Evolutionary conservation across 495 filamentous ascomycete species (phyloP), one percentile per base, ranked within the genome.

Genomic region (Ramalina intermedia): DNA sequence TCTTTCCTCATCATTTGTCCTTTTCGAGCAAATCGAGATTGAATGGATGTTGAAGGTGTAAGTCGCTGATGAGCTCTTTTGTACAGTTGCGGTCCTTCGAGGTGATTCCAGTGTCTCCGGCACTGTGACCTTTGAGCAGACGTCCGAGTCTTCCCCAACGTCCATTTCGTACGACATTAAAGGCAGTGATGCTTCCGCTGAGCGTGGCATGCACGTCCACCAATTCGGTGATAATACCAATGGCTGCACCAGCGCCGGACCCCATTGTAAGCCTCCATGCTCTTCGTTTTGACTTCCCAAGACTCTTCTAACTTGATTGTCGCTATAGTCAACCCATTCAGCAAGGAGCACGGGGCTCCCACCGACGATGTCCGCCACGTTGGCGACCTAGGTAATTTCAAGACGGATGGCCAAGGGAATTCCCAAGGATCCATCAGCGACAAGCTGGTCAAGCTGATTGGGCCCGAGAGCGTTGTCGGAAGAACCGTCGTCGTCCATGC

Each of bases 201-300:
- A 90, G 81, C 87, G 93, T 72, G 91, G 83, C 68, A 82, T 95
- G 75, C 93, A 96, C 75, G 81, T 96, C 62, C 91, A 96, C 74
- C 84, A 91, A 70, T 98, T 94, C 62, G 91, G 93, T 67, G 91
- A 96, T 79, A 96, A 96, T 77, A 96, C 93, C 74, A 98, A 96
- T 70, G 91, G 93, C 66, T 98, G 91, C 81, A 96, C 91, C 49
- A 89, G 83, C 51, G 91, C 91, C 46, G 91, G 91, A 39, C 88
- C 91, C 58, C 91, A 98, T 70, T 96, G 87, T 91, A 78, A 61
- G 84, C 69, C 18, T 16, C 14, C 41, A 29, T 21, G 11, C 17
- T 41, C 38, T 12, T 45, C n/a, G 8, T 46, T 39, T 7, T 46
- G 53, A 44, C 20, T 62, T 17, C 41, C 24, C 29, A 57, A 60